Conservation (phyloP, 2,329 filamentous ascomycete species). For the Microsporum audouinii region DNA sequence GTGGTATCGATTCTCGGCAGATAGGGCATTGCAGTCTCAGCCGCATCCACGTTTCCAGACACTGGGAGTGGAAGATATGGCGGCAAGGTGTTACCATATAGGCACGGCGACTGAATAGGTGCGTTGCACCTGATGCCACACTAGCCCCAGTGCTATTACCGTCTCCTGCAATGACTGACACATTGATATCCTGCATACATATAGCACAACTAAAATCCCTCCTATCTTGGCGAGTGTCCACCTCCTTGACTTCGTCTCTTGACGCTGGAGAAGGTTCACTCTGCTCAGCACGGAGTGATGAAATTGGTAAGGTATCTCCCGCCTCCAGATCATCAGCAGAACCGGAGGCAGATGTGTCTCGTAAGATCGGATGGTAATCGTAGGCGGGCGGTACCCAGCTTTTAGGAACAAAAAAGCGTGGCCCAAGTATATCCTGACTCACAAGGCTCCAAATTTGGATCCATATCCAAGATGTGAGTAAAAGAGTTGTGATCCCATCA, state of each 20-base stretch:
- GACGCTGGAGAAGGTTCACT: conserved; percentile 28
- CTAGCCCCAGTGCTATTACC: conserved; percentile 41
- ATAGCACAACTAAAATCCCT: conserved; percentile 84
- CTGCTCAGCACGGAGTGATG: conserved; percentile 46
- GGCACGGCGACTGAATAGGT: conserved; percentile 63
- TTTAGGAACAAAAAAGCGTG: conserved; percentile 69
- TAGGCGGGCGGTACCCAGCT: conserved; percentile 57
- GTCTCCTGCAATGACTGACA: conserved; percentile 52
- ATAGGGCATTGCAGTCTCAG: conserved; percentile 90
- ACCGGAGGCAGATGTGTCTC: conserved; percentile 31
- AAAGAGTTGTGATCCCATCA: conserved; percentile 53
- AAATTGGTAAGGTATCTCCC: conserved; percentile 64
- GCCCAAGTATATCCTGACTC: conserved; percentile 74
- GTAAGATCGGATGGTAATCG: conserved; percentile 86
- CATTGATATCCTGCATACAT: conserved; percentile 82
- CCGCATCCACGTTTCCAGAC: conserved; percentile 92
- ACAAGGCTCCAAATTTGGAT: conserved; percentile 67
- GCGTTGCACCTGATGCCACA: conserved; percentile 38
- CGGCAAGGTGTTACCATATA: conserved; percentile 98
- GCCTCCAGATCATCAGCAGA: conserved; percentile 66
- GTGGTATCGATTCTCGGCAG: conserved; percentile 78
- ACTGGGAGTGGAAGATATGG: conserved; percentile 87
- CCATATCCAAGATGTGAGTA: conserved; percentile 72
- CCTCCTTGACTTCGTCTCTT: conserved; percentile 24
- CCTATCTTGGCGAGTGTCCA: conserved; percentile 31